These are phyloP conservation scores for Isatis tinctoria DNA, from an alignment of 345 rosid species.

Conservation along the genomic window DNA sequence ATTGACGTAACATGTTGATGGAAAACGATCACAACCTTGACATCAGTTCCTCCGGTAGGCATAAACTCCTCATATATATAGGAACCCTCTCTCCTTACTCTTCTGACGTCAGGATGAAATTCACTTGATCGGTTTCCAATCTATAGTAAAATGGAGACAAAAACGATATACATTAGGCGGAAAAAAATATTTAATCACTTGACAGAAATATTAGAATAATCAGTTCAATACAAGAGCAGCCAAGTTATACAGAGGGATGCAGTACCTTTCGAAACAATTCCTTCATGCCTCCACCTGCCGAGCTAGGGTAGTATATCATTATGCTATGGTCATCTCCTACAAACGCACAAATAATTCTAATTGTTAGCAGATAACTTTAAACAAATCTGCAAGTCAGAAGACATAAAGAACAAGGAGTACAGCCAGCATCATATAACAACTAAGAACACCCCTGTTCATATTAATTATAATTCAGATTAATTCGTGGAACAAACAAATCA, in stretches of 20 bases:
- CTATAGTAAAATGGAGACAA: constrained; percentile 33
- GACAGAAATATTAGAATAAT: not conserved
- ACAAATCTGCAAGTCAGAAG: not conserved
- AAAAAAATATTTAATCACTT: not conserved
- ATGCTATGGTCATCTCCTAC: constrained; percentile 96
- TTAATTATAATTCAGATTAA: not conserved
- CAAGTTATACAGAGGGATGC: constrained; percentile 2
- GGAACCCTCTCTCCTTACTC: constrained; percentile 97
- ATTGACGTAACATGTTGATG: not conserved
- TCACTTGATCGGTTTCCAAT: constrained; percentile 98
- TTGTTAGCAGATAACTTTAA: not conserved
- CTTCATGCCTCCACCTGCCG: constrained; percentile 99
- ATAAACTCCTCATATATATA: constrained; percentile 99
- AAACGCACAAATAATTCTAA: constrained; percentile 15
- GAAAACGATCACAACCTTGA: constrained; percentile 54
- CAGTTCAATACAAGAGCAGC: constrained; percentile 11
- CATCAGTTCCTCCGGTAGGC: constrained; percentile 99
- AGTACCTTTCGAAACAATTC: constrained; percentile 96
- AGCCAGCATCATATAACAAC: not conserved
- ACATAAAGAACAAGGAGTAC: not conserved
- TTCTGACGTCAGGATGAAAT: constrained; percentile 96
- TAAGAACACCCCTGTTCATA: not conserved
- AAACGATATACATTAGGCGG: not conserved
- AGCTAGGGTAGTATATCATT: constrained; percentile 98
- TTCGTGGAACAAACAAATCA: not conserved